Evolutionary conservation across 208 protist species (phyloP).

Genomic region (Trypanosoma boissoni): DNA sequence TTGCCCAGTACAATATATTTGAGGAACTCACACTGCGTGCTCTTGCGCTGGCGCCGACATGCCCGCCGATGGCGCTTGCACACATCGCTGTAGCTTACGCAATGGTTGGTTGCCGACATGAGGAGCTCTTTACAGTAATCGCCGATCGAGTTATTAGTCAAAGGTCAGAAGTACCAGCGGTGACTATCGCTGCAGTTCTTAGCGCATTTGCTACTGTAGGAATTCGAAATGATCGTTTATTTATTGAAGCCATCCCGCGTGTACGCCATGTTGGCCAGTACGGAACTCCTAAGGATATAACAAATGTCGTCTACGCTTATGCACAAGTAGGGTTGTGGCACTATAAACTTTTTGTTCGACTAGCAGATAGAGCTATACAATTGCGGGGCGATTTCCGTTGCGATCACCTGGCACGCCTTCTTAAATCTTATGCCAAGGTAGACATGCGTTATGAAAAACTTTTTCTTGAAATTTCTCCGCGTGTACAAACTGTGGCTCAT

Average conservation of each 20-base stretch:
- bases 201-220: constrained; percentile 59
- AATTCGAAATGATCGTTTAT: constrained; percentile 64
- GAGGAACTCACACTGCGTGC: constrained; percentile 47
- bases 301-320: constrained; percentile 76
- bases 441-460: constrained; percentile 80
- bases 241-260: constrained; percentile 78
- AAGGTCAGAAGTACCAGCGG: constrained; percentile 55
- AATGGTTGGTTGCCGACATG: constrained; percentile 28
- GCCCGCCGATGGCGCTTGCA: constrained; percentile 42
- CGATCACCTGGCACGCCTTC: constrained; percentile 37
- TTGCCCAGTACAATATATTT: constrained; percentile 23
- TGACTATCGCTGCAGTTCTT: constrained; percentile 68
- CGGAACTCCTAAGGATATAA: constrained; percentile 68
- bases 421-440: constrained; percentile 57
- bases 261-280: constrained; percentile 78
- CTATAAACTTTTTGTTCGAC: constrained; percentile 78
- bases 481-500: constrained; percentile 59
- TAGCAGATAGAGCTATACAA: constrained; percentile 77
- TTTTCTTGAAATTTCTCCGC: constrained; percentile 66
- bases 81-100: constrained; percentile 60
- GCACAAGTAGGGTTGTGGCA: constrained; percentile 77
- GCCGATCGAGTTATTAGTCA: constrained; percentile 58
- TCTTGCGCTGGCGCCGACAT: constrained; percentile 47
- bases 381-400: constrained; percentile 55
- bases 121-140: constrained; percentile 73